Conservation (phyloP, 2,329 filamentous ascomycete species). For the Hymenoscyphus fructigenus region DNA sequence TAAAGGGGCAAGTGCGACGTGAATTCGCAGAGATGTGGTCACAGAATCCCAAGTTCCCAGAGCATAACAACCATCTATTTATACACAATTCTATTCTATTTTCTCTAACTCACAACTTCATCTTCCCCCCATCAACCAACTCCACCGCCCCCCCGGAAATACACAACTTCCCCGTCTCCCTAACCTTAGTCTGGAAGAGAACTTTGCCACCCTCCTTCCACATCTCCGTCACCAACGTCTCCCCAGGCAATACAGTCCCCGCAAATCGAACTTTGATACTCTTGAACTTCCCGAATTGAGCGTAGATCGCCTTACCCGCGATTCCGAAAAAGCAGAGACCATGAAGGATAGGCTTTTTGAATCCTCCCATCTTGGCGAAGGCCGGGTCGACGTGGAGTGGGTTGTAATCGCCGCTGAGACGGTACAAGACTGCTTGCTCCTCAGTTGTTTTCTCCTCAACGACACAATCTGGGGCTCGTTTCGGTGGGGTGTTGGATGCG, state of each 20-base stretch:
- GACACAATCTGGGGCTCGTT: slow-evolving; percentile 74
- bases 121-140: slow-evolving; percentile 40
- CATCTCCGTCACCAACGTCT: slow-evolving; percentile 92
- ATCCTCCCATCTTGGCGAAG: slow-evolving; percentile 93
- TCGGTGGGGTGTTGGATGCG: slow-evolving; percentile 74
- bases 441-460: slow-evolving; percentile 83
- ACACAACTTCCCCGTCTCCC: slow-evolving; percentile 88
- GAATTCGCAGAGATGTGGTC: no score
- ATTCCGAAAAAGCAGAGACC: slow-evolving; percentile 96
- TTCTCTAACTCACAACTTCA: slow-evolving; percentile 18
- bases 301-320: slow-evolving; percentile 84
- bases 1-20: no score
- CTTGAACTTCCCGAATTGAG: slow-evolving; percentile 78
- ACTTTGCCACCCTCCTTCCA: slow-evolving; percentile 83
- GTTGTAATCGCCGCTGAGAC: slow-evolving; percentile 92
- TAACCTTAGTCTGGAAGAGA: slow-evolving; percentile 83
- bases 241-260: slow-evolving; percentile 78
- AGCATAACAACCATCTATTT: neutral
- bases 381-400: slow-evolving; percentile 93
- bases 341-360: slow-evolving; percentile 91
- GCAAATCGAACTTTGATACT: slow-evolving; percentile 94
- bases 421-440: slow-evolving; percentile 91
- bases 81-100: neutral
- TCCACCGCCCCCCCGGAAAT: slow-evolving; percentile 81
- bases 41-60: no score